Conservation (phyloP, 2,329 filamentous ascomycete species). For the Phoma sp. region DNA sequence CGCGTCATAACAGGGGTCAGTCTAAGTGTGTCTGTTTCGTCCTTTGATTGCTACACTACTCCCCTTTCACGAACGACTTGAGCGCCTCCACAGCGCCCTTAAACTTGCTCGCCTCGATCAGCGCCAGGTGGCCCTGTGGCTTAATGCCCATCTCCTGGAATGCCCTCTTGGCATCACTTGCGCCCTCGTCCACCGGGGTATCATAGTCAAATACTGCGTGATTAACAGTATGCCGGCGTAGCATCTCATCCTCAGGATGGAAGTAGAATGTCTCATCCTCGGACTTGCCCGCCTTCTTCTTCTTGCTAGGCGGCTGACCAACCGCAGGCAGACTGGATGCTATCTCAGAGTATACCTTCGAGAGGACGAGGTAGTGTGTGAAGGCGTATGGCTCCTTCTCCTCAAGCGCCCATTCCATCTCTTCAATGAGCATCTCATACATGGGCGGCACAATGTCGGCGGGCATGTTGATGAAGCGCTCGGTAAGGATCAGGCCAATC, state of each 20-base stretch:
- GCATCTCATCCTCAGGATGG: conserved; percentile 91
- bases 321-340: conserved; percentile 73
- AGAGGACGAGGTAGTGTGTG: conserved; percentile 88
- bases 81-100: conserved; percentile 76
- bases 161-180: conserved; percentile 88
- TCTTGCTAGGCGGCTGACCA: conserved; percentile 52
- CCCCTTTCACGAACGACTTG: conserved; percentile 68
- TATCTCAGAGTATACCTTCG: conserved; percentile 91
- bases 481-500: conserved; percentile 86
- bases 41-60: conserved; percentile 11
- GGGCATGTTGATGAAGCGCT: conserved; percentile 97
- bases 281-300: conserved; percentile 46
- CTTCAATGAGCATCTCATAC: conserved; percentile 92
- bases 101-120: conserved; percentile 83
- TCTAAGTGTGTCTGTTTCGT: background rate
- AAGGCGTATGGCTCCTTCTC: conserved; percentile 93
- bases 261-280: conserved; percentile 77
- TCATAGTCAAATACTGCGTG: conserved; percentile 77
- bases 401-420: conserved; percentile 85
- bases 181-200: conserved; percentile 76
- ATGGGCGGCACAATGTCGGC: conserved; percentile 88
- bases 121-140: conserved; percentile 80
- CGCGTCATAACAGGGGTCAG: conserved; percentile 4
- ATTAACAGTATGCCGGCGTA: conserved; percentile 76
- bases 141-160: conserved; percentile 93